Base-by-base conservation (phyloP, 176 grass and related monocot species). In the Avena atlantica region DNA sequence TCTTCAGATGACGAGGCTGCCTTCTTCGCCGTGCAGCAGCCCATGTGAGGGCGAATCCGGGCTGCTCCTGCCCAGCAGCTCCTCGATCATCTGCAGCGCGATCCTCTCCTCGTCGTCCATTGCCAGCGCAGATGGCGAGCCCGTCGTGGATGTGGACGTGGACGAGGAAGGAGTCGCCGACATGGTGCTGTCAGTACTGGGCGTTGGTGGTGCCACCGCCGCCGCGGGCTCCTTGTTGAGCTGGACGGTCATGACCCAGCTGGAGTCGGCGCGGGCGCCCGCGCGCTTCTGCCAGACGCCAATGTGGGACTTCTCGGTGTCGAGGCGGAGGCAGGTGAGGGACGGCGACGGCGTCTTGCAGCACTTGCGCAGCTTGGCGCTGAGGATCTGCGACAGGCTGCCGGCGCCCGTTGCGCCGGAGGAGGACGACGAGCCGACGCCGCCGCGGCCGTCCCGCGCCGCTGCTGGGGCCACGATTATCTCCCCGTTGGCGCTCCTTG, bases 241-340 rank as follows among this genome's bases (percentile, higher is more conserved):
- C 87, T 97, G 13, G 37, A 99, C 92, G 60, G 94, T 99, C 97
- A 99, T 95, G 91, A 99, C 97, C 97, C 97, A 99, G 83, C 90
- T 95, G 77, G 97, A 99, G 88, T 93, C 94, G 16, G 94, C 91
- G 12, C 97, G 94, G 4, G 97, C 67, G 12, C 97, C 97, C 4
- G 97, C 97, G 31, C 97, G 92, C 86, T 99, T 99, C 92, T 99
- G 97, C 97, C 97, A 99, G 23, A 99, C 94, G 65, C 97, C 97
- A 81, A 99, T 97, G 89, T 99, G 94, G 78, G 97, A 99, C 74
- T 94, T 99, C 83, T 99, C 97, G 11, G 91, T 87, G 94, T 99
- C 97, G 49, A 99, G 94, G 74, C 97, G 90, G 53, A 99, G 94
- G 92, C 97, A 99, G 52, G 97, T 99, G 72, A 99, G 94, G 23